Base-by-base conservation (phyloP, 164 flowering plant genomes). In the Kalanchoe fedtschenkoi region DNA sequence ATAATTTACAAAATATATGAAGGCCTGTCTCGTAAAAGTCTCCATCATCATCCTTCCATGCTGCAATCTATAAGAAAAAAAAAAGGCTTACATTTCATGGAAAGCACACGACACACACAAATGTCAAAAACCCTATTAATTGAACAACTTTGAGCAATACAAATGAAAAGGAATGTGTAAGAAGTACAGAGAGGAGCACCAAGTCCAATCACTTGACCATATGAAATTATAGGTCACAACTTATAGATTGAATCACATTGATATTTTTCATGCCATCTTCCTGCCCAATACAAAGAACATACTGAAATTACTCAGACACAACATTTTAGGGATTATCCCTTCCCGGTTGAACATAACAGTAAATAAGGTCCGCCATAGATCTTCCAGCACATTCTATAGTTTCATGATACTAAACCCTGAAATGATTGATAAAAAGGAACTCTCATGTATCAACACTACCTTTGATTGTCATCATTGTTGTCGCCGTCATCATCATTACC, bases 1-100 rank as follows among this genome's bases (percentile, higher is more conserved):
- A 24, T 56, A 68, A 74, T 95, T 87, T 81, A 92, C 98, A 92
- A 75, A 92, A 92, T 77, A 92, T 92, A 72, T 92, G 98, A 42
- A 92, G 68, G 28, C 98, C 98, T 17, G 98, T 92, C 78, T 92
- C 98, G 51, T 92, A 89, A 96, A 96, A 92, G 74, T 92, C 97
- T 64, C 98, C 98, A 66, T 92, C 96, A 32, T 77, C 75, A 75
- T 92, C 98, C 75, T 89, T 86, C 98, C 98, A 92, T 10, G 98
- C 97, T 66, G 98, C 98, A 57, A 92, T 83, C 98, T 92, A 65
- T 1, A 63, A 14, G 38, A 64, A 62, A 34, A 66, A 6, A 55
- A 34, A 34, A 58, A 3, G 16, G 30, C 26, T 51, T 28, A 6
- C 6, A 6, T 21, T 1, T 2, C 22, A 5, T 47, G 8, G 3